Evolutionary conservation across 805 yeast genomes (phyloP).

Genomic region (Lachancea dasiensis): DNA sequence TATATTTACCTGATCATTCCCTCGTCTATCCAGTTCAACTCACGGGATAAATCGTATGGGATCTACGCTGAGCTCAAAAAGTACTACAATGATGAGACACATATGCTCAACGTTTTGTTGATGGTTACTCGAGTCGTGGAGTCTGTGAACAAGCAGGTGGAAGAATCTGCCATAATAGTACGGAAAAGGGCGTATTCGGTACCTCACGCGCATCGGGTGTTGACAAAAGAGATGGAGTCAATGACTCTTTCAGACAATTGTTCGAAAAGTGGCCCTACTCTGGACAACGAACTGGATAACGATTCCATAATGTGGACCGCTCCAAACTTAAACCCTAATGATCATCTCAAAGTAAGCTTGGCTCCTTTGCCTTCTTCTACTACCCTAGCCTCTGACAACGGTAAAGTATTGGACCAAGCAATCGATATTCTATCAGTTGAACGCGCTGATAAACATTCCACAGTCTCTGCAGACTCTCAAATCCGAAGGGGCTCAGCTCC

Average conservation of each 20-base stretch:
- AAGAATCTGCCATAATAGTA: constrained; percentile 13
- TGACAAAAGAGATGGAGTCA: constrained; percentile 6
- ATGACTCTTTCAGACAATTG: constrained; percentile 6
- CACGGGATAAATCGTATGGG: constrained; percentile 36
- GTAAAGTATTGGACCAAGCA: neutral
- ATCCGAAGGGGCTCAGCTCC: constrained; percentile 4
- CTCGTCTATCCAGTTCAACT: constrained; percentile 36
- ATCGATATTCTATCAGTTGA: constrained; percentile 2
- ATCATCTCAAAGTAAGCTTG: constrained; percentile 33
- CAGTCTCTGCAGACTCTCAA: neutral
- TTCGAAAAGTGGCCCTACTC: neutral
- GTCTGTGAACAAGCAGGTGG: constrained; percentile 21
- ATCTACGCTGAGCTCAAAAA: constrained; percentile 34
- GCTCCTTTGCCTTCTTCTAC: constrained; percentile 4
- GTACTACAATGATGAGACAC: constrained; percentile 33
- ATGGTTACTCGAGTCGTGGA: constrained; percentile 33
- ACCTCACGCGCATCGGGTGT: constrained; percentile 13
- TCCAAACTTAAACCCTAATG: constrained; percentile 36
- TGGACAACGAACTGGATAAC: constrained; percentile 12
- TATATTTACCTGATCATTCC: constrained; percentile 36
- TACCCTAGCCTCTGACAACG: constrained; percentile 2
- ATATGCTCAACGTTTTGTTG: constrained; percentile 36
- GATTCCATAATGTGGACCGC: constrained; percentile 34
- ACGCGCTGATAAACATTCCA: constrained; percentile 10
- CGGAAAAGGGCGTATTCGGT: constrained; percentile 33